Evolutionary conservation across 352 stramenopile genomes (phyloP), one percentile per base, ranked within the genome.

Genomic region (Globisporangium mamillatum): DNA sequence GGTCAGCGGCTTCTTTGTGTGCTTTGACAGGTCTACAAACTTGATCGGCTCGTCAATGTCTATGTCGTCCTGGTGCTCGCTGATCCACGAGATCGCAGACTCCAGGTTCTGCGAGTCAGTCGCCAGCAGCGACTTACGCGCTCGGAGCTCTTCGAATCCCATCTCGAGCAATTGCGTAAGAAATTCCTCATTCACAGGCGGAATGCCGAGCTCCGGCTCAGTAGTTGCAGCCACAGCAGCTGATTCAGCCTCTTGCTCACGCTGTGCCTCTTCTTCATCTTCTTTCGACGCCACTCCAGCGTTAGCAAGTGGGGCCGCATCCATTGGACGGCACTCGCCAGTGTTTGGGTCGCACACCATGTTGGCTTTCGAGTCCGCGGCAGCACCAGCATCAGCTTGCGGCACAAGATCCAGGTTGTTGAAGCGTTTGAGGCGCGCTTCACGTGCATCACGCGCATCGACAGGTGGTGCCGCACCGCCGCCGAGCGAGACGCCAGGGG

Each of bases 1-100:
- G 6, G 91, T 97, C 76, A 98, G 55, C 20, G 81, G 77, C 55
- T 78, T 75, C 36, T 76, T 80, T 18, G 66, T 60, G 7, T 66
- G 55, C 57, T 89, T 75, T 0, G 86, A 80, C 54, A 95, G 58
- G 61, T 94, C 83, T 1, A 94, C 78, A 74, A 90, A 93, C 76
- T 91, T 80, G 63, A 97, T 97, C 14, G 91, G 90, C 52, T 90
- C 89, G 60, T 97, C 91, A 67, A 97, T 96, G 74, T 96, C 88
- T 0, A 76, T 68, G 50, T 97, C 92, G 18, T 97, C 90, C 68
- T 96, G 83, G 69, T 97, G 90, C 63, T 96, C 88, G 46, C 85
- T 84, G 59, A 97, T 74, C 91, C 91, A 97, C 62, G 93, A 89
- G 59, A 97, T 85, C 0, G 89, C 88, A 24, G 82, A 63, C 53